These are phyloP conservation scores for Phalaenopsis aphrodite DNA, from an alignment of 106 monocot genomes.

Conservation along the genomic window DNA sequence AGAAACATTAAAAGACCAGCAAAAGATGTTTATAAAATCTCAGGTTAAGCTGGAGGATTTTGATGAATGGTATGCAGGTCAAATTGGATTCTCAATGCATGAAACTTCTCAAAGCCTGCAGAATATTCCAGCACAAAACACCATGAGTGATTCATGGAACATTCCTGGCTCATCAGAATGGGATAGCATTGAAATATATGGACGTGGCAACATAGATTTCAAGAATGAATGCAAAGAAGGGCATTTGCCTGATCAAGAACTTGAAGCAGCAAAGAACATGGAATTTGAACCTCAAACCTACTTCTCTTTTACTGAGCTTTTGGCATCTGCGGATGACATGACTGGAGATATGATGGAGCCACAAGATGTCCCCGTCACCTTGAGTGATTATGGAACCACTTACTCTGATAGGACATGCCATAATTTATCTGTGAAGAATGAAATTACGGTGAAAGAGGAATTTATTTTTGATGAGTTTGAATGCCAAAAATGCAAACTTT, in stretches of 20 bases:
- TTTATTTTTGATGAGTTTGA: conserved; percentile 5
- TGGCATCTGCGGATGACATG: conserved; percentile 47
- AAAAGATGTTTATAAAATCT: conserved; percentile 43
- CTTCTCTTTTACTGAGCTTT: conserved; percentile 75
- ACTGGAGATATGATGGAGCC: conserved; percentile 6
- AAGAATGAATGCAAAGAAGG: not conserved
- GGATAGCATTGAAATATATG: conserved; percentile 18
- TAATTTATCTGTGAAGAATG: not conserved
- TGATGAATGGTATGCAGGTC: conserved; percentile 3
- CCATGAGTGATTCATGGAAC: conserved; percentile 2
- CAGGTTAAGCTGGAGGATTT: conserved; percentile 14
- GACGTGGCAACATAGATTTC: not conserved
- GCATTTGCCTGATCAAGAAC: conserved; percentile 9
- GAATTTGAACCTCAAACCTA: conserved; percentile 91
- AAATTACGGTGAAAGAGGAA: not conserved
- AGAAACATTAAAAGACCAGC: conserved; percentile 6
- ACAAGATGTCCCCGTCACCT: not conserved
- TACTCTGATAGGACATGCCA: conserved; percentile 5
- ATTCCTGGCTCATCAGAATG: conserved; percentile 14
- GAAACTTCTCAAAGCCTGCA: conserved; percentile 6
- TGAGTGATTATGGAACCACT: conserved; percentile 7
- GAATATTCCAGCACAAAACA: not conserved
- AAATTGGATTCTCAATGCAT: not conserved
- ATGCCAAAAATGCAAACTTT: conserved; percentile 47
- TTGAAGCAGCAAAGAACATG: conserved; percentile 20